These are phyloP conservation scores for Jacaranda mimosifolia DNA, from an alignment of 257 asterid species.

Conservation along the genomic window DNA sequence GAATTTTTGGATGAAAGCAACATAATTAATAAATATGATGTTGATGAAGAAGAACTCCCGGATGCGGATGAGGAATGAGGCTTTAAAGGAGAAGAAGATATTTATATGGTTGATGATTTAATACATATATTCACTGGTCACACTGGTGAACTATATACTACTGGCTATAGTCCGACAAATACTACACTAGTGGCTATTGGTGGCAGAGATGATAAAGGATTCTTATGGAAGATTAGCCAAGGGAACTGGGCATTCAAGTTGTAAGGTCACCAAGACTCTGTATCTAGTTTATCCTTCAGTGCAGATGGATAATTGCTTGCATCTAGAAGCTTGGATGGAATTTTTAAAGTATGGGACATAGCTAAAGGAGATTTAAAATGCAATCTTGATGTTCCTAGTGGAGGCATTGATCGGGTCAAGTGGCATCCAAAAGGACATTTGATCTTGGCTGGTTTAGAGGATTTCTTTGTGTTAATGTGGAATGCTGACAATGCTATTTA, in stretches of 20 bases:
- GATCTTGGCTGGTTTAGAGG: too few species aligned
- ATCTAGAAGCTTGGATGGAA: slow-evolving; percentile 90
- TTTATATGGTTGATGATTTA: slow-evolving; percentile 77
- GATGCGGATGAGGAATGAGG: slow-evolving; percentile 77
- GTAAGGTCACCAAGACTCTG: slow-evolving; percentile 86
- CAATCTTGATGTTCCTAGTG: slow-evolving; percentile 88
- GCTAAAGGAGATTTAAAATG: slow-evolving; percentile 58
- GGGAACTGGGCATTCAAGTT: slow-evolving; percentile 86
- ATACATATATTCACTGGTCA: slow-evolving; percentile 89
- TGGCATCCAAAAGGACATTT: too few species aligned
- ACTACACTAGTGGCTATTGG: slow-evolving; percentile 89
- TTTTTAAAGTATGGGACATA: slow-evolving; percentile 80
- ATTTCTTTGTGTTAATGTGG: too few species aligned
- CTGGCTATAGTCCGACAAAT: slow-evolving; percentile 84
- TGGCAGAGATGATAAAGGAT: slow-evolving; percentile 96
- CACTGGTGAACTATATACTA: slow-evolving; percentile 83
- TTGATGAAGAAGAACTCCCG: slow-evolving; percentile 93
- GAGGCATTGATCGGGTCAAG: too few species aligned
- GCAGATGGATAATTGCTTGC: slow-evolving; percentile 87
- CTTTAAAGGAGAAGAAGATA: slow-evolving; percentile 59
- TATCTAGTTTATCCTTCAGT: slow-evolving; percentile 81
- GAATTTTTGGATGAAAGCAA: slow-evolving; percentile 70
- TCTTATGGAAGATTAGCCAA: slow-evolving; percentile 75
- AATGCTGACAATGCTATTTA: slow-evolving; percentile 71
- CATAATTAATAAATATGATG: slow-evolving; percentile 63